These are phyloP conservation scores for Viola pubescens DNA, from an alignment of 441 rosid genomes.

Conservation along the genomic window DNA sequence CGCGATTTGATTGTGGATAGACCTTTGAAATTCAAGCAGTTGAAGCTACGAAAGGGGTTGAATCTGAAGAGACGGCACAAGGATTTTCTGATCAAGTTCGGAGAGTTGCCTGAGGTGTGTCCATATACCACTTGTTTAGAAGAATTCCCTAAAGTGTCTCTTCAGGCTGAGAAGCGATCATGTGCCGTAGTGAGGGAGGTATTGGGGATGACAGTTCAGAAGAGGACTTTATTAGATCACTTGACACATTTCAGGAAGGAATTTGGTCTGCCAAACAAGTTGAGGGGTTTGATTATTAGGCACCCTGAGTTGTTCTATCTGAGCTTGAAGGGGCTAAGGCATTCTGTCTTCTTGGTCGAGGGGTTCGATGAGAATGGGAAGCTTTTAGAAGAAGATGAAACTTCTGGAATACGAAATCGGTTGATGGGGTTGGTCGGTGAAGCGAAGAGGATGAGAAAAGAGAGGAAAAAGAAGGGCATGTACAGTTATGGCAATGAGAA, in stretches of 20 bases:
- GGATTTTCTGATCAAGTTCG: conserved; percentile 53
- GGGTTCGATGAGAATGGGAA: conserved; percentile 58
- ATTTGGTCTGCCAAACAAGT: conserved; percentile 58
- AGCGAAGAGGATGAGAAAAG: conserved; percentile 62
- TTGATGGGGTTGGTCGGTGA: conserved; percentile 53
- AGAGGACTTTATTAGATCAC: conserved; percentile 71
- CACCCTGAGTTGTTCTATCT: conserved; percentile 83
- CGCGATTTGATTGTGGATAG: conserved; percentile 62
- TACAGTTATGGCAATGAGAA: neutral
- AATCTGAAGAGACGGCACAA: conserved; percentile 60
- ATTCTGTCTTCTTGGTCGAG: conserved; percentile 68
- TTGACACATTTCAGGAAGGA: conserved; percentile 84
- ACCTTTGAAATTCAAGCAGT: conserved; percentile 68
- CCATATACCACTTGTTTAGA: conserved; percentile 51
- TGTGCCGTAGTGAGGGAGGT: conserved; percentile 68
- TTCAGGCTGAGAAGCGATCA: conserved; percentile 78
- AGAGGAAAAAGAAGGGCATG: conserved; percentile 32
- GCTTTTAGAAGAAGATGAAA: conserved; percentile 53
- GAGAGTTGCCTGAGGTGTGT: conserved; percentile 56
- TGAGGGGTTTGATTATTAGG: conserved; percentile 64
- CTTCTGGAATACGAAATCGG: conserved; percentile 36
- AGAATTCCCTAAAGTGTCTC: conserved; percentile 40
- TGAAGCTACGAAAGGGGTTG: conserved; percentile 67
- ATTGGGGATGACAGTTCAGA: conserved; percentile 60
- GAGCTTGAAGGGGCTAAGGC: conserved; percentile 66